Base-by-base conservation (phyloP, 495 filamentous ascomycete genomes). In the Collariella sp. region DNA sequence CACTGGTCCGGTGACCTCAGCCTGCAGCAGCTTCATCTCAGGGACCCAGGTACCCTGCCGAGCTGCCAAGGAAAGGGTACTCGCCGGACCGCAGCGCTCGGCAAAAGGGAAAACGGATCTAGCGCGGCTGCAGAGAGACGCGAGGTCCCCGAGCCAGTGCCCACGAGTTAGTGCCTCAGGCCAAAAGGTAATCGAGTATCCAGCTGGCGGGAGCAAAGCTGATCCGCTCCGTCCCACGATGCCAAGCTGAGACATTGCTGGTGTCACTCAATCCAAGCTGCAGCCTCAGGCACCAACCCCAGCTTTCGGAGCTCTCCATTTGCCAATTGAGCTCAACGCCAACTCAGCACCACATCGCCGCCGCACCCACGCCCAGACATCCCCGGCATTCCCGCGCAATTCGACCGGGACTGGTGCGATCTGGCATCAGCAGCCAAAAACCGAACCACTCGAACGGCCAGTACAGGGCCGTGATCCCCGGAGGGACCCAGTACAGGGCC, bases 1-100 rank as follows among this genome's bases (percentile, higher is more conserved):
- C 40, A 59, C 39, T 54, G 38, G 51, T 49, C 54, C 36, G 54
- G 60, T 63, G 61, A 63, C 61, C 61, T 63, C 61, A 63, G 44
- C 50, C 39, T 52, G 61, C 61, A 64, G 50, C 58, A 33, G 33
- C 35, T 61, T 55, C 53, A 53, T 16, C 54, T 20, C 48, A 52
- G 50, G 48, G 48, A 44, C 50, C 24, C 49, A 60, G 45, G 58
- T 54, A 60, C 58, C 54, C 40, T 39, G 48, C 48, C 39, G 45
- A 50, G 41, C 20, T 41, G 56, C 41, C 23, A 54, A 47, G 49
- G 31, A 24, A 23, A 46, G 29, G 22, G 23, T 43, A 33, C 20
- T 18, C 40, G 46, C 46, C n/a, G n/a, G 43, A 12, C 31, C 22
- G 24, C 7, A 22, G 22, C 41, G 44, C 51, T 59, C 57, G 57